Evolutionary conservation across 805 yeast species (phyloP), one percentile per base, ranked within the genome.

Genomic region (Wickerhamiella kazuoi): DNA sequence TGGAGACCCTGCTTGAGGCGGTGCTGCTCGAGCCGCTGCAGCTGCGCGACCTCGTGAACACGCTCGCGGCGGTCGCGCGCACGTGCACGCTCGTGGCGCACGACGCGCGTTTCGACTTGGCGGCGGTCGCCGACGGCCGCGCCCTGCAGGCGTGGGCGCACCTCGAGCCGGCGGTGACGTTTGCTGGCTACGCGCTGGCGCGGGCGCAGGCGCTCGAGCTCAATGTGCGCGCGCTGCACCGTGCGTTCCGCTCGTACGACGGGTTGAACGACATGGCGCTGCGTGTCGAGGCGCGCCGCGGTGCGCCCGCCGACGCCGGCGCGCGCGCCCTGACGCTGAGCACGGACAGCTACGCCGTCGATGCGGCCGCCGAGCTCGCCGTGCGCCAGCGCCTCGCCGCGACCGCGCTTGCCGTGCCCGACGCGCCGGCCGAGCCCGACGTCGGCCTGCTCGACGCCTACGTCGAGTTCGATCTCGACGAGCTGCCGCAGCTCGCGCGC

Each of bases 331-430:
- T 79, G 40, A 72, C 74, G 0, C 47, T 79, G 14, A 65, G 68
- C 19, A 59, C 70, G 2, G 65, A 80, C 15, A 67, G 69, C 44
- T 83, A 78, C 50, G 68, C 79, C 6, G 74, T 76, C 49, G 72
- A 73, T 14, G 53, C 44, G 8, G 44, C 39, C 7, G 45, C 44
- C 5, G 38, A 46, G 5, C 49, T 51, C 21, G 43, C 44, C 18
- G 51, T 60, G 1, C 42, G 48, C 20, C 64, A 60, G 36, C 50
- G 55, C 37, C 69, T 86, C 16, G 87, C 93, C 0, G 80, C 80
- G 1, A 62, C 74, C 46, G 50, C 79, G 41, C 68, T 73, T 42
- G 64, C 62, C 44, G 68, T 65, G 14, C 72, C 69, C 43, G 75
- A 72, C 41, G 65, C 65, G 13, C 51, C 65, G 36, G 60, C 72